Evolutionary conservation across 2,329 filamentous ascomycete species (phyloP).

Genomic region (Teratosphaeria viscida): DNA sequence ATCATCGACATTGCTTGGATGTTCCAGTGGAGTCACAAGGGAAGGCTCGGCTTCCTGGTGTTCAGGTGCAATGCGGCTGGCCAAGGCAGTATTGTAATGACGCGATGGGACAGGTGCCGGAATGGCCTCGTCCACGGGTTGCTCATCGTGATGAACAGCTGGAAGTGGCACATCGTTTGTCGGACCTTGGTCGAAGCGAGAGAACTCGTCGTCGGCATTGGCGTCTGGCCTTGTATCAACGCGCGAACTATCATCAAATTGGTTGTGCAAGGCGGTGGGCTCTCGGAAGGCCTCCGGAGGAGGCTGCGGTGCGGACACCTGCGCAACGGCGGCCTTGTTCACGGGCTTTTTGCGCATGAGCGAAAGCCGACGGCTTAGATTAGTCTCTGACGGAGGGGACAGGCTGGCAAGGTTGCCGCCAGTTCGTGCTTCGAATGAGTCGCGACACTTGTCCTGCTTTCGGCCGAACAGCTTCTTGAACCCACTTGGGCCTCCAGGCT

Average conservation of each 20-base stretch:
- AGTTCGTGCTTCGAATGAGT: conserved; percentile 42
- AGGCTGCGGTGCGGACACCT: not conserved
- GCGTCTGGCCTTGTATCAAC: conserved; percentile 49
- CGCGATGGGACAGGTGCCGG: conserved; percentile 5
- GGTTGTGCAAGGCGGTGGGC: conserved; percentile 4
- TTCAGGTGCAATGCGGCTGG: conserved; percentile 6
- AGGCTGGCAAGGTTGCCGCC: conserved; percentile 12
- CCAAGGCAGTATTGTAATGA: conserved; percentile 12
- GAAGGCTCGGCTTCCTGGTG: not conserved
- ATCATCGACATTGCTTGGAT: conserved; percentile 4
- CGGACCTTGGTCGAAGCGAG: conserved; percentile 78
- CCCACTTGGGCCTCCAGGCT: conserved; percentile 32
- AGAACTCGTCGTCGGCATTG: conserved; percentile 52
- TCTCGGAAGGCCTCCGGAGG: conserved; percentile 6
- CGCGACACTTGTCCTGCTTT: conserved; percentile 42
- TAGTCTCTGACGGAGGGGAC: conserved; percentile 19
- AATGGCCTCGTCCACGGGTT: conserved; percentile 8
- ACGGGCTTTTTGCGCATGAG: conserved; percentile 29
- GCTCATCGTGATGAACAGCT: conserved; percentile 41
- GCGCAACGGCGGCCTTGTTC: not conserved
- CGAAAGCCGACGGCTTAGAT: conserved; percentile 31
- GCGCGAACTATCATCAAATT: conserved; percentile 39
- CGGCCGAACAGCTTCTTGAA: conserved; percentile 57
- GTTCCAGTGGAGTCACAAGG: conserved; percentile 12
- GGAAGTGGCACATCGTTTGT: conserved; percentile 80